Evolutionary conservation across 2,329 filamentous ascomycete species (phyloP).

Genomic region (Penicillium sp.): DNA sequence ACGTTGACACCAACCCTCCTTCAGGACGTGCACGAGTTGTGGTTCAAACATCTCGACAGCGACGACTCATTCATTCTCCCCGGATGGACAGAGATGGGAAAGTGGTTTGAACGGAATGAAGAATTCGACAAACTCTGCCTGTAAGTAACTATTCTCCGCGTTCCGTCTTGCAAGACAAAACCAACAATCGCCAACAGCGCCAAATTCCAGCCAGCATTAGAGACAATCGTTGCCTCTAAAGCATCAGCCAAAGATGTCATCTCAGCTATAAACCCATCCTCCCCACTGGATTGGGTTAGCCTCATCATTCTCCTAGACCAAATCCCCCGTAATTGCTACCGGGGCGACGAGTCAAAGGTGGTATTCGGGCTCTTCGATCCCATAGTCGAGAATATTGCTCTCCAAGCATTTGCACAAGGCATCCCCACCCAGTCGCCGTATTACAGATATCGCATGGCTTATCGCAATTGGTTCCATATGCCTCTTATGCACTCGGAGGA

Average conservation of each 20-base stretch:
- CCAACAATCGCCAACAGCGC: slow-evolving; percentile 8
- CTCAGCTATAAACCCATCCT: slow-evolving; percentile 13
- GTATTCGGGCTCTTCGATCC: slow-evolving; percentile 57
- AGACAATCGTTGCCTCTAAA: slow-evolving; percentile 14
- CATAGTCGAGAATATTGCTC: slow-evolving; percentile 48
- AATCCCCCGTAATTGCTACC: slow-evolving; percentile 60
- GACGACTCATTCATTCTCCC: slow-evolving; percentile 21
- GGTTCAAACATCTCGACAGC: slow-evolving; percentile 22
- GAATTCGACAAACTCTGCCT: slow-evolving; percentile 21
- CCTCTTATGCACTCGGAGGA: slow-evolving; percentile 55
- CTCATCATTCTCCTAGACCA: slow-evolving; percentile 61
- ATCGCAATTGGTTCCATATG: slow-evolving; percentile 57
- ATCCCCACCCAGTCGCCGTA: slow-evolving; percentile 28
- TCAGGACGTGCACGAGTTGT: slow-evolving; percentile 21
- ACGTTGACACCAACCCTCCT: slow-evolving; percentile 20
- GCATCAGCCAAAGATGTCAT: slow-evolving; percentile 18
- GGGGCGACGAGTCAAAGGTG: slow-evolving; percentile 45
- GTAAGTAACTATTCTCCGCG: slow-evolving; percentile 7
- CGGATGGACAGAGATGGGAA: slow-evolving; percentile 16
- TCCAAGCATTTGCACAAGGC: slow-evolving; percentile 34
- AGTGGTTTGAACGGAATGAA: slow-evolving; percentile 20
- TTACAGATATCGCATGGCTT: slow-evolving; percentile 36
- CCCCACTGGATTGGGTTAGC: slow-evolving; percentile 38
- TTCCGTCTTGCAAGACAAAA: not conserved
- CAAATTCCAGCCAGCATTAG: slow-evolving; percentile 20